Evolutionary conservation across 164 flowering plant species (phyloP).

Genomic region (Nymphaea thermarum): DNA sequence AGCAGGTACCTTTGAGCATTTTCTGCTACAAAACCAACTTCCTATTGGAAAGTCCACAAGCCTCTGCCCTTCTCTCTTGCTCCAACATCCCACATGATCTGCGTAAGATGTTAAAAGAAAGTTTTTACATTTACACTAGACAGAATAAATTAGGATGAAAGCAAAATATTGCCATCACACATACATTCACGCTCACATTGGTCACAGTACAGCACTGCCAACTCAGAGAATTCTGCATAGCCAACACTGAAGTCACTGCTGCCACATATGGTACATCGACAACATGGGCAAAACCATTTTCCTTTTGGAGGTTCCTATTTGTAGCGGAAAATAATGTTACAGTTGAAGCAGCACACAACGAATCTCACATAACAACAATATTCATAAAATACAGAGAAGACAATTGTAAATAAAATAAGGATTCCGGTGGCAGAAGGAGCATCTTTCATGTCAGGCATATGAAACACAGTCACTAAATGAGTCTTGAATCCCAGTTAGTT

Average conservation of each 20-base stretch:
- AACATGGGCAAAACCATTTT: conserved; percentile 85
- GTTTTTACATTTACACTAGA: neutral
- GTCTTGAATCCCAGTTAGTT: too few species aligned
- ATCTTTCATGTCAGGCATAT: neutral
- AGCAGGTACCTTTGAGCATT: conserved; percentile 51
- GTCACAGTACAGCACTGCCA: conserved; percentile 29
- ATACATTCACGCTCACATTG: conserved; percentile 75
- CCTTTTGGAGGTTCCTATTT: conserved; percentile 64
- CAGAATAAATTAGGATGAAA: neutral
- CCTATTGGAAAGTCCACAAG: conserved; percentile 15
- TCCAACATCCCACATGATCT: conserved; percentile 71
- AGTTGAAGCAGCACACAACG: neutral
- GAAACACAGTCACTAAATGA: neutral
- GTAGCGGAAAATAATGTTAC: neutral
- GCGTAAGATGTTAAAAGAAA: conserved; percentile 7
- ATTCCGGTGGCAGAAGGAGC: neutral
- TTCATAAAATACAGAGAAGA: too few species aligned
- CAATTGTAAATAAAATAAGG: neutral
- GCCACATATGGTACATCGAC: conserved; percentile 66
- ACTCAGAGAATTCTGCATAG: conserved; percentile 13
- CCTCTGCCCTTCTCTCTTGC: conserved; percentile 10
- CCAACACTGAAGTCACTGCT: conserved; percentile 16
- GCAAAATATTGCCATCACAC: conserved; percentile 12
- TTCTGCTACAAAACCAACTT: conserved; percentile 61
- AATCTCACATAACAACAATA: neutral